These are phyloP conservation scores for Rhinocladiella mackenziei DNA, from an alignment of 2,329 filamentous ascomycete genomes.

Conservation along the genomic window DNA sequence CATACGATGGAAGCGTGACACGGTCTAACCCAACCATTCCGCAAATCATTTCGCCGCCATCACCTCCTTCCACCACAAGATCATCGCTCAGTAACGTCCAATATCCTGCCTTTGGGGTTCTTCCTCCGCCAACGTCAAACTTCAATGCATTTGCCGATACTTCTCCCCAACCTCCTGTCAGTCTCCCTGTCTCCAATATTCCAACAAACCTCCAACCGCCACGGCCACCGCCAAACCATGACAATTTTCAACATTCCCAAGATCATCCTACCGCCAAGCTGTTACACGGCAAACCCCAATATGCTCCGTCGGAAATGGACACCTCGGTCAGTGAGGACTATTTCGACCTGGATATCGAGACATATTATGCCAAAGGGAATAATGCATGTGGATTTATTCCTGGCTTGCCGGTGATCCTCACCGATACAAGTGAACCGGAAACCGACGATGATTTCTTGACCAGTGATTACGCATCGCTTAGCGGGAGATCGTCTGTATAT, in stretches of 20 bases:
- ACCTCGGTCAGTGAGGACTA: conserved; percentile 26
- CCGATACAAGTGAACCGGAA: conserved; percentile 22
- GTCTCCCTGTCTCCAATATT: conserved; percentile 1
- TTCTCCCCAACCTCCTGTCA: conserved; percentile 7
- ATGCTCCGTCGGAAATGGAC: conserved; percentile 23
- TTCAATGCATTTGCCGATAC: conserved; percentile 8
- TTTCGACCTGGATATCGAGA: conserved; percentile 29
- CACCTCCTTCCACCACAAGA: conserved; percentile 1
- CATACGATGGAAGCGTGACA: background rate
- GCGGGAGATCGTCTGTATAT: conserved; percentile 21
- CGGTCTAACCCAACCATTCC: conserved; percentile 7
- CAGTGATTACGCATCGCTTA: conserved; percentile 22
- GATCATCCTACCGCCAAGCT: conserved; percentile 24
- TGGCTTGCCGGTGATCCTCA: conserved; percentile 26
- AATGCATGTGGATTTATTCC: conserved; percentile 29
- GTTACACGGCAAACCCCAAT: conserved; percentile 20
- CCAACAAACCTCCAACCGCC: conserved; percentile 10
- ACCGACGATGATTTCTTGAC: conserved; percentile 25
- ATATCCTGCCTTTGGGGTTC: conserved; percentile 15
- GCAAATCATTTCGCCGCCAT: conserved; percentile 15
- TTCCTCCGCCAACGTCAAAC: conserved; percentile 7
- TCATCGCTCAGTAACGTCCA: conserved; percentile 11
- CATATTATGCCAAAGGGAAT: conserved; percentile 28
- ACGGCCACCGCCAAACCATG: conserved; percentile 5
- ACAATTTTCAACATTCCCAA: conserved; percentile 13